Base-by-base conservation (phyloP, 73 alveolate species). In the Blepharisma japonicum region DNA sequence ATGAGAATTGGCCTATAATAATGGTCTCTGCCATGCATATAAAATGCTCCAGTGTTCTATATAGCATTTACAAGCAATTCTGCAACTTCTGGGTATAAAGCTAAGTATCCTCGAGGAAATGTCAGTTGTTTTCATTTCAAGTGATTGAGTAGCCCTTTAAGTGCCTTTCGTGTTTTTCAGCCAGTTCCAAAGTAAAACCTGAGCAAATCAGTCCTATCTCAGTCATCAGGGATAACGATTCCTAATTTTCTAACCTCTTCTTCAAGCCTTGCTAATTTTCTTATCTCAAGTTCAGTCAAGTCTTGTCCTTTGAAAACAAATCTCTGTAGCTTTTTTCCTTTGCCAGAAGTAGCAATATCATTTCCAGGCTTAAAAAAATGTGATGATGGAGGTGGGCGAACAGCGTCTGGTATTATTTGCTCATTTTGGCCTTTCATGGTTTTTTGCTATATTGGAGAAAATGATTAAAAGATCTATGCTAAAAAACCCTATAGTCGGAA, bases 141-240 rank as follows among this genome's bases (percentile, higher is more conserved):
- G 5, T 61, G 74, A n/a, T 14, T 8, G 49, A 25, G n/a, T 2
- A 61, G 4, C 14, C 47, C 38, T 61, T 61, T 61, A 0, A 61
- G 18, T 2, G 74, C 38, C 2, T 25, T 61, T 20, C 74, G 2
- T 14, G 74, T 61, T 61, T 61, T 61, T 39, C 74, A 61, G 18
- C 74, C 47, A 14, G 74, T 61, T 39, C 74, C 74, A 61, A 2
- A 61, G 74, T 39, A 61, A 61, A 61, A 61, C 14, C 74, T n/a
- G 14, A 61, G 46, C 14, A 61, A 1, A 39, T 61, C 47, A 39
- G 14, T 61, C 5, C 23, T n/a, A 61, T n/a, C 14, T 48, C 74
- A 61, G 3, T 14, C 46, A 8, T 5, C 23, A 61, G 74, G 74
- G 49, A 61, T 25, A 9, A 14, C 48, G 23, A 61, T n/a, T 20